phyloP scores from a whole-genome alignment of 208 protist species.

The Leishmania tropica region DNA sequence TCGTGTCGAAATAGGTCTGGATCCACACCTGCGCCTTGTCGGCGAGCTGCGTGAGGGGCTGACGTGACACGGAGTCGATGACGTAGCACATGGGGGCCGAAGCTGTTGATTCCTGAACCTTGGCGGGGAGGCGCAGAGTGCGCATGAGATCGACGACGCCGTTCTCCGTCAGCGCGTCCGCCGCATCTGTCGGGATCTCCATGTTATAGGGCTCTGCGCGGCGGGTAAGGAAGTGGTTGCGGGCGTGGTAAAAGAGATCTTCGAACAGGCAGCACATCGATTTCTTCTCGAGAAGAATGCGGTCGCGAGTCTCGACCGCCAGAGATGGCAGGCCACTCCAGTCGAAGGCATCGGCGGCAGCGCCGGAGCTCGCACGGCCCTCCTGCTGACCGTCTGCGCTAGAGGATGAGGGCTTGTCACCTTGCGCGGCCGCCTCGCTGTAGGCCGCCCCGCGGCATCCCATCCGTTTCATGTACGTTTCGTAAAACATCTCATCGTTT shows the following conservation, averaged over 20 bases:
- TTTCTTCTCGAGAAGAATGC: constrained; percentile 44
- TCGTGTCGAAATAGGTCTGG: constrained; percentile 27
- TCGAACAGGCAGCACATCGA: constrained; percentile 49
- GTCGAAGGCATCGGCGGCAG: constrained; percentile 31
- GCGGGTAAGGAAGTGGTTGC: constrained; percentile 62
- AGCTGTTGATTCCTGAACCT: background rate
- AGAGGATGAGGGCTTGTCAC: background rate
- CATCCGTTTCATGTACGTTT: constrained; percentile 66
- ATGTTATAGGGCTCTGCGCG: constrained; percentile 43
- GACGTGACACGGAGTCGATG: constrained; percentile 19
- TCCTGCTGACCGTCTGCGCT: constrained; percentile 12
- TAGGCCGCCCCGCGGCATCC: constrained; percentile 8
- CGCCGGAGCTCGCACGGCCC: background rate
- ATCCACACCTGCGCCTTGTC: constrained; percentile 43
- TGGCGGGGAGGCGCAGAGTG: constrained; percentile 33
- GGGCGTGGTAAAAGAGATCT: constrained; percentile 80
- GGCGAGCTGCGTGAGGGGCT: constrained; percentile 39
- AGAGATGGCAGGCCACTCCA: constrained; percentile 33
- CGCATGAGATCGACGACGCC: constrained; percentile 57
- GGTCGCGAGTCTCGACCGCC: constrained; percentile 51
- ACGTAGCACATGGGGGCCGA: constrained; percentile 29
- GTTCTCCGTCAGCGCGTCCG: constrained; percentile 32
- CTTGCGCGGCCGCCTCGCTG: constrained; percentile 19
- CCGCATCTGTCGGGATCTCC: constrained; percentile 22
- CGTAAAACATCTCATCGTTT: constrained; percentile 79